These are phyloP conservation scores for Podospora australis DNA, from an alignment of 495 filamentous ascomycete genomes.

Conservation along the genomic window DNA sequence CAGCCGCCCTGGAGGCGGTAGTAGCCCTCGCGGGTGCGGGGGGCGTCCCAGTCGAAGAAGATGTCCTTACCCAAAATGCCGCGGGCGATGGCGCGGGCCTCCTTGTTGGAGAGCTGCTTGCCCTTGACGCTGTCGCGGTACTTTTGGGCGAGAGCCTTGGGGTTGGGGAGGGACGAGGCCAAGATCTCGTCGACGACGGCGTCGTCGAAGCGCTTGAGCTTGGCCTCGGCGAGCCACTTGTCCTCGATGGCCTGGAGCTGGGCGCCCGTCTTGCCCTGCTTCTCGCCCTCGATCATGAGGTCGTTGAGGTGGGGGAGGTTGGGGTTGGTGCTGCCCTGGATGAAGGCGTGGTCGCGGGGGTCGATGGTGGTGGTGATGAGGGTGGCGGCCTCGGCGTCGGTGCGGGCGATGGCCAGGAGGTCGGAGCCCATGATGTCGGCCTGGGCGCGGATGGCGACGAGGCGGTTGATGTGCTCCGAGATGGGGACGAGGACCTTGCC, in stretches of 20 bases:
- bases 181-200: constrained; percentile 81
- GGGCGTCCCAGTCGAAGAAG: constrained; percentile 87
- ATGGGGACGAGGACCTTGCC: constrained; percentile 97
- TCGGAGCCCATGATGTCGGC: constrained; percentile 97
- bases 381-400: constrained; percentile 95
- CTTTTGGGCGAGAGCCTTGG: constrained; percentile 55
- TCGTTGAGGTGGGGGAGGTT: constrained; percentile 78
- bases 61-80: constrained; percentile 74
- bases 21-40: constrained; percentile 88
- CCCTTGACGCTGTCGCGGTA: constrained; percentile 64
- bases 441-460: constrained; percentile 94
- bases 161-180: constrained; percentile 49
- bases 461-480: constrained; percentile 95
- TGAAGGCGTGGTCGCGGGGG: constrained; percentile 87
- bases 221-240: constrained; percentile 73
- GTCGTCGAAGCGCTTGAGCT: constrained; percentile 84
- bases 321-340: constrained; percentile 83
- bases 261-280: constrained; percentile 69
- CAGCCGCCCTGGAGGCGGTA: constrained; percentile 90
- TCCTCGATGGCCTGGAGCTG: constrained; percentile 91
- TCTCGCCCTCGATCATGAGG: constrained; percentile 82
- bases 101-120: constrained; percentile 65
- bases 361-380: constrained; percentile 97
- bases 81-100: constrained; percentile 78
- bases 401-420: constrained; percentile 84